These are phyloP conservation scores for Cercospora zeae-maydis DNA, from an alignment of 2,329 filamentous ascomycete genomes.

Conservation along the genomic window DNA sequence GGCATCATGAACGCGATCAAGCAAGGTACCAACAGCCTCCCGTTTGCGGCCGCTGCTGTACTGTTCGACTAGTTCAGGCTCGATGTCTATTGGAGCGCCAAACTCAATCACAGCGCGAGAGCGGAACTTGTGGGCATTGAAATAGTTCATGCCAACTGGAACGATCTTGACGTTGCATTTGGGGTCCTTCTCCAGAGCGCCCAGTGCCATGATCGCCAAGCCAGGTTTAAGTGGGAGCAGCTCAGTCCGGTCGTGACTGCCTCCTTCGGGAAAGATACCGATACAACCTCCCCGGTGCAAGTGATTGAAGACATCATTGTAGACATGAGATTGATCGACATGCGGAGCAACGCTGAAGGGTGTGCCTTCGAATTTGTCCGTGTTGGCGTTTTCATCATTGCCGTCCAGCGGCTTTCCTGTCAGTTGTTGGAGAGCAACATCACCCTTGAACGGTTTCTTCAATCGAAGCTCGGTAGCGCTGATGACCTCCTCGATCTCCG, in stretches of 20 bases:
- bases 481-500: constrained; percentile 78
- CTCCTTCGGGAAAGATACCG: constrained; percentile 95
- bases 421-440: constrained; percentile 71
- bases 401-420: constrained; percentile 62
- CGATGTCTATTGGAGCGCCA: constrained; percentile 81
- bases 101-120: constrained; percentile 96
- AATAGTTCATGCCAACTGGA: constrained; percentile 98
- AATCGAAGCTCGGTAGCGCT: constrained; percentile 76
- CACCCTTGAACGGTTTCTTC: constrained; percentile 82
- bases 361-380: constrained; percentile 64
- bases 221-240: constrained; percentile 91
- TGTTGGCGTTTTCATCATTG: constrained; percentile 50
- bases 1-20: constrained; percentile 82
- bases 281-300: constrained; percentile 81
- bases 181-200: constrained; percentile 78
- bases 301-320: constrained; percentile 85
- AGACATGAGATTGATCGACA: constrained; percentile 89
- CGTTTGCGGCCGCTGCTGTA: constrained; percentile 80
- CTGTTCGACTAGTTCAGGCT: constrained; percentile 74
- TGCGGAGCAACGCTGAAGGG: constrained; percentile 87
- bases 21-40: constrained; percentile 78
- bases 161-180: constrained; percentile 90
- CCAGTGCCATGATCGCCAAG: constrained; percentile 96
- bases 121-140: constrained; percentile 97
- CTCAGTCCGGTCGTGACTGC: constrained; percentile 90